Conservation (phyloP, 805 yeast genomes). For the Ogataea trehaloabstinens region DNA sequence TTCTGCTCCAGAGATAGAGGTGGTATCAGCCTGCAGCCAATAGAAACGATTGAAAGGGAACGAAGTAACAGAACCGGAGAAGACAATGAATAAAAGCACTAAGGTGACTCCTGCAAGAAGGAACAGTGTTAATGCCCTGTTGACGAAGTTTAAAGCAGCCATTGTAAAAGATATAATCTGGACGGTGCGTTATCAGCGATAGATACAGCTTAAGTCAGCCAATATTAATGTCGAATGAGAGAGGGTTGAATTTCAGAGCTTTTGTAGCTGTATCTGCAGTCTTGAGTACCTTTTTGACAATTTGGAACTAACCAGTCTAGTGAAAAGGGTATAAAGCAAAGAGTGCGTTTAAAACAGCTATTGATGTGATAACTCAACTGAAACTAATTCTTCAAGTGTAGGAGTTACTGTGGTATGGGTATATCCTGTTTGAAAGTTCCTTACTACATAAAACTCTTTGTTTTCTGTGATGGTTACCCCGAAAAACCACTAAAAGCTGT, state of each 20-base stretch:
- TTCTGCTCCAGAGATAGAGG: conserved; percentile 44
- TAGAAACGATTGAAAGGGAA: conserved; percentile 65
- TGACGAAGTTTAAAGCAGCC: conserved; percentile 19
- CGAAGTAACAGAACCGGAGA: conserved; percentile 59
- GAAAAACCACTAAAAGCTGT: neutral
- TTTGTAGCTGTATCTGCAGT: too few species aligned
- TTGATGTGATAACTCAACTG: too few species aligned
- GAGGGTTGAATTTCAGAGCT: too few species aligned
- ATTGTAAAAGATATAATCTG: conserved; percentile 1
- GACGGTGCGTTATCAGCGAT: neutral
- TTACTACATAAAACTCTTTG: too few species aligned
- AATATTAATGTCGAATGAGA: neutral
- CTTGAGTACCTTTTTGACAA: too few species aligned
- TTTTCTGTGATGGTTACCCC: neutral
- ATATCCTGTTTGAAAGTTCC: too few species aligned
- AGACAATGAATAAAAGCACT: conserved; percentile 53
- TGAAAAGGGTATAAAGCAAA: too few species aligned
- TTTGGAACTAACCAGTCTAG: too few species aligned
- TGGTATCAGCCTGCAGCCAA: conserved; percentile 71
- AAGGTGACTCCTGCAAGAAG: conserved; percentile 47
- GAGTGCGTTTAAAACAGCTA: too few species aligned
- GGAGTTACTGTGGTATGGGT: too few species aligned
- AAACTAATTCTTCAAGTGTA: too few species aligned
- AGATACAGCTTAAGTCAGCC: conserved; percentile 9
- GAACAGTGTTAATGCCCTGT: conserved; percentile 30